phyloP scores from a whole-genome alignment of 225 moss, liverwort and hornwort genomes.

The Climacium dendroides region DNA sequence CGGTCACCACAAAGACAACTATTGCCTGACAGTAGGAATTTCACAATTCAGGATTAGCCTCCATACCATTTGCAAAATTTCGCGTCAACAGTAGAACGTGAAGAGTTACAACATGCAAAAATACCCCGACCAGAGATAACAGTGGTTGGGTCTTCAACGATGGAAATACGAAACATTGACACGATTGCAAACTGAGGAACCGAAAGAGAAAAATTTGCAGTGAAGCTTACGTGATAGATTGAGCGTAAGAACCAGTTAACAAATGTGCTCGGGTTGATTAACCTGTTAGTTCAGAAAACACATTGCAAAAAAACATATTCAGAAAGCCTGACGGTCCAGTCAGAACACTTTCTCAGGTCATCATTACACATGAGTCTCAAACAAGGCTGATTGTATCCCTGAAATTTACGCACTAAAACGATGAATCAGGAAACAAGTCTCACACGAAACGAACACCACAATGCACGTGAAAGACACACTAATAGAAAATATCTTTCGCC shows the following conservation, averaged over 20 bases:
- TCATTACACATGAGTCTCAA: background rate
- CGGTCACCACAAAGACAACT: conserved; percentile 69
- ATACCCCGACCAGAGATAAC: background rate
- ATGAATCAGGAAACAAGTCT: background rate
- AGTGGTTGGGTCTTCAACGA: background rate
- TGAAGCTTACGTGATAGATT: conserved; percentile 64
- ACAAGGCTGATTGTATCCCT: background rate
- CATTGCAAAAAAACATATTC: background rate
- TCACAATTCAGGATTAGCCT: background rate
- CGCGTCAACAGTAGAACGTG: background rate
- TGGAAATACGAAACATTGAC: background rate
- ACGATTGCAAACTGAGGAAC: background rate
- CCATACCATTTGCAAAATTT: background rate
- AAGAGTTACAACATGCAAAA: background rate
- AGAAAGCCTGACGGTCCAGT: background rate
- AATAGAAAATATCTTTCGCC: background rate
- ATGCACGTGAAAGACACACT: background rate
- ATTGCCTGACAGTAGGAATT: conserved; percentile 47
- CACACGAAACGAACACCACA: background rate
- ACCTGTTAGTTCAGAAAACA: conserved; percentile 17
- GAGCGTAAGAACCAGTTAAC: conserved; percentile 87
- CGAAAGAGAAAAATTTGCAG: background rate
- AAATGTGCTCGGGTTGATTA: conserved; percentile 89
- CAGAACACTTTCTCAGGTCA: background rate
- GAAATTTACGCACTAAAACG: background rate